These are phyloP conservation scores for Botrytis fabae DNA, from an alignment of 2,329 filamentous ascomycete species.

Conservation along the genomic window DNA sequence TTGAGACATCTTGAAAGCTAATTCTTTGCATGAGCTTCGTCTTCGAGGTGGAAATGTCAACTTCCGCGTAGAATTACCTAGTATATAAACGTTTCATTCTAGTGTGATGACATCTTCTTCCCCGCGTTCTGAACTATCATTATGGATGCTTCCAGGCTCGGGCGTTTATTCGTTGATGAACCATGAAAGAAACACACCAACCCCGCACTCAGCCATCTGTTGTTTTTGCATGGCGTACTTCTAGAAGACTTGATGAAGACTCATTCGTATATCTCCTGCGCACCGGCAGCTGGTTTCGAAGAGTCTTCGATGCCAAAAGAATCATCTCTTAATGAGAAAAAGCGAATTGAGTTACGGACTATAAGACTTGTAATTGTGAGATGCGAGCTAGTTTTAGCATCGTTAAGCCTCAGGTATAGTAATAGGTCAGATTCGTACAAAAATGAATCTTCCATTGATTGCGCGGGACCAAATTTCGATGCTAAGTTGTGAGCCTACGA, in stretches of 20 bases:
- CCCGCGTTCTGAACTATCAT: not conserved
- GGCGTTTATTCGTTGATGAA: not conserved
- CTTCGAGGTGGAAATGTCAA: no score
- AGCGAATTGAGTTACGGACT: not conserved
- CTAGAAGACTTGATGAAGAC: not conserved
- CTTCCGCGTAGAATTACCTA: not conserved
- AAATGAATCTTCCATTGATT: not conserved
- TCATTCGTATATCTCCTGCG: not conserved
- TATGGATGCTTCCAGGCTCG: not conserved
- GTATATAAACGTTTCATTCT: not conserved
- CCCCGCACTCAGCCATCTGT: not conserved
- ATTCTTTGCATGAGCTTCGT: not conserved
- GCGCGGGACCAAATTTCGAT: not conserved
- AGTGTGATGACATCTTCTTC: not conserved
- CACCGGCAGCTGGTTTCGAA: not conserved
- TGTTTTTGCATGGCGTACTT: not conserved
- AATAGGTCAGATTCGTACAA: not conserved
- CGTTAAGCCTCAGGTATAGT: not conserved
- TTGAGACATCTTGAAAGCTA: slow-evolving; percentile 7
- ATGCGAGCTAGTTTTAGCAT: not conserved
- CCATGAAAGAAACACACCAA: not conserved
- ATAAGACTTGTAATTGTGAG: not conserved
- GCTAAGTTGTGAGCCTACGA: not conserved
- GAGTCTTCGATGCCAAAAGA: not conserved
- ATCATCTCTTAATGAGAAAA: not conserved